Evolutionary conservation across 768 basidiomycete species (phyloP).

Genomic region (Nidula microcarpa): DNA sequence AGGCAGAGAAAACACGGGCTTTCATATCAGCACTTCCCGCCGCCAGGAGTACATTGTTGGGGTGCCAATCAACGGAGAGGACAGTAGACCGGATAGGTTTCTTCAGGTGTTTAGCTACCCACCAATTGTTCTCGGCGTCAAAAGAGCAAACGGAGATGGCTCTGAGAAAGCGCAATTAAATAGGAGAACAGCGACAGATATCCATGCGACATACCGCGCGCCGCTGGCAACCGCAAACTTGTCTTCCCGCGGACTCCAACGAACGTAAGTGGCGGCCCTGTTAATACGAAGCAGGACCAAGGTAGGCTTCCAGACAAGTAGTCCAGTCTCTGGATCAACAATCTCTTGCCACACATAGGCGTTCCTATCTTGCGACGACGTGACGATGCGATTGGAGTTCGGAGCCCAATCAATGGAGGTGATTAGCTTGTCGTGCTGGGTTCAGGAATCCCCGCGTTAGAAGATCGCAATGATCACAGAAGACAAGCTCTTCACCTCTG

Average conservation of each 20-base stretch:
- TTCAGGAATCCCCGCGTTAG: not conserved
- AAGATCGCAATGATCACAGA: not conserved
- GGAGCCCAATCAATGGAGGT: slow-evolving; percentile 99
- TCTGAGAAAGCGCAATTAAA: slow-evolving; percentile 29
- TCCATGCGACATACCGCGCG: slow-evolving; percentile 60
- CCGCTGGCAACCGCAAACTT: slow-evolving; percentile 99
- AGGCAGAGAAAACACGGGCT: slow-evolving; percentile 95
- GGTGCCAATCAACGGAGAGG: slow-evolving; percentile 94
- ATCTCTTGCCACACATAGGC: slow-evolving; percentile 97
- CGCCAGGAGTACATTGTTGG: slow-evolving; percentile 96
- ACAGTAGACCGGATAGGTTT: slow-evolving; percentile 97
- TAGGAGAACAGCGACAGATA: not conserved
- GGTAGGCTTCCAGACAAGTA: slow-evolving; percentile 86
- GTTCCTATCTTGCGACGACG: slow-evolving; percentile 97
- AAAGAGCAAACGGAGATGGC: slow-evolving; percentile 97
- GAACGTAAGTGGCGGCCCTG: slow-evolving; percentile 90
- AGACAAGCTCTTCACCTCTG: slow-evolving; percentile 59
- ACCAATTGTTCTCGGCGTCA: slow-evolving; percentile 98
- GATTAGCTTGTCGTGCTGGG: slow-evolving; percentile 93
- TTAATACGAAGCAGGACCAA: slow-evolving; percentile 95
- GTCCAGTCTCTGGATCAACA: slow-evolving; percentile 69
- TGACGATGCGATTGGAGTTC: slow-evolving; percentile 94
- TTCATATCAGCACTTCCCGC: slow-evolving; percentile 98
- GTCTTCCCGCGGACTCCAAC: slow-evolving; percentile 97
- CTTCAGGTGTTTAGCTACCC: slow-evolving; percentile 96